Percentiles rank a stretch among this genome's conserved stretches.
These are phyloP conservation scores for Lachnellula willkommii DNA, from an alignment of 2,329 filamentous ascomycete genomes.

Conservation along the genomic window DNA sequence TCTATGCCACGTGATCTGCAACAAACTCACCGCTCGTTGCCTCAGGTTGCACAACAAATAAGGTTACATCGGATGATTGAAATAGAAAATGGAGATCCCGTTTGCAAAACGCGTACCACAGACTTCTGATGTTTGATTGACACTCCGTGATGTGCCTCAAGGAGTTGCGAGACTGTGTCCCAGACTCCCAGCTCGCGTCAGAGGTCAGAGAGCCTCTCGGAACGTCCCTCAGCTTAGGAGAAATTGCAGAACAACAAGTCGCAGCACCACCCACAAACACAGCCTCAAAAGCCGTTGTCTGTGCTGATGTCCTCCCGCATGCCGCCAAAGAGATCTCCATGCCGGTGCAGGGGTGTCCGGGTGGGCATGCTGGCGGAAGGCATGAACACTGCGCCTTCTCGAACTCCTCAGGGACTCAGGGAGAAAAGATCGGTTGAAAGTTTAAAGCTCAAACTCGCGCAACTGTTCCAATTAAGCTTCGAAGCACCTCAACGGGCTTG, in stretches of 20 bases:
- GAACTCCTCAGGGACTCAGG: constrained; percentile 13
- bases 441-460: not conserved
- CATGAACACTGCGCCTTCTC: constrained; percentile 24
- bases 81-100: not conserved
- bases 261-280: constrained; percentile 1
- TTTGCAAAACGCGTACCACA: not conserved
- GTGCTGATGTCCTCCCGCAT: constrained; percentile 1
- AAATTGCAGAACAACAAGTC: not conserved
- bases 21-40: not conserved
- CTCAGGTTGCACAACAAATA: constrained; percentile 3
- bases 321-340: constrained; percentile 16
- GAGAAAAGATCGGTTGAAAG: constrained; percentile 12
- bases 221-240: not conserved
- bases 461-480: constrained; percentile 2
- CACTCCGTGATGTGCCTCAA: constrained; percentile 16
- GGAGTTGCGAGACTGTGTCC: constrained; percentile 1
- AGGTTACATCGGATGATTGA: constrained; percentile 11
- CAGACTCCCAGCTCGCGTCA: constrained; percentile 7
- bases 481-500: not conserved
- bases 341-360: constrained; percentile 8
- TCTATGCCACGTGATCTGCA: not conserved
- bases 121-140: constrained; percentile 12
- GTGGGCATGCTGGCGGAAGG: constrained; percentile 2
- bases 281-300: constrained; percentile 6
- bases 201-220: constrained; percentile 4